Evolutionary conservation across 495 filamentous ascomycete species (phyloP), one percentile per base, ranked within the genome.

Genomic region (Bathelium albidoporum): DNA sequence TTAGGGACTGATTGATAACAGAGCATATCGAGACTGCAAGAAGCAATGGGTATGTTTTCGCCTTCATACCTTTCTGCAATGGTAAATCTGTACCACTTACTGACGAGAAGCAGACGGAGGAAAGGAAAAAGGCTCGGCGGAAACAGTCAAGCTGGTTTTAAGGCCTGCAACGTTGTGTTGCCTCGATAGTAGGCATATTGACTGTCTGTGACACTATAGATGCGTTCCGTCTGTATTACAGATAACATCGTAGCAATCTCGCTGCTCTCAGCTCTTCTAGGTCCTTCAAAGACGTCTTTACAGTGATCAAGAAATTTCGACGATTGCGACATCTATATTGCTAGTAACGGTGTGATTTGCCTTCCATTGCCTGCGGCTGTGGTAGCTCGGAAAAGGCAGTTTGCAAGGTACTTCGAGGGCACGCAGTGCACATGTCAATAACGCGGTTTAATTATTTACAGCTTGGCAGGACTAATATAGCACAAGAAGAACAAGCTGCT

Each of bases 1-100:
- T 28, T 55, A 28, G 49, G 20, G 12, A 29, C 49, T 55, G 24
- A 55, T 24, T 55, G n/a, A 62, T 16, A 52, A 63, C 66, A 96
- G 91, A 74, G 91, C 91, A 62, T 96, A 96, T 75, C 84, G 91
- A 65, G 91, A 95, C 66, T 96, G 91, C 75, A 96, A 96, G 74
- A 91, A 92, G 77, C 80, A 87, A 78, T 96, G 91, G 91, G 90
- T 93, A 82, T 74, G 87, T 78, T 28, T 5, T 24, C 10, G 5
- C 2, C 9, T 55, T 2, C 49, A 9, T 16, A 11, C 49, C 49
- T 26, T 55, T 9, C 49, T 5, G 20, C 49, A 49, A 49, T 3
- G 3, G 24, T 20, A 12, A 29, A 9, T n/a, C 9, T 24, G 9
- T 29, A 9, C 29, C 24, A 26, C 24, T 55, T 29, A 24, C 49